Percentiles rank a stretch among this genome's conserved stretches.
Conservation (phyloP, 495 filamentous ascomycete species). For the Penicillium herquei region DNA sequence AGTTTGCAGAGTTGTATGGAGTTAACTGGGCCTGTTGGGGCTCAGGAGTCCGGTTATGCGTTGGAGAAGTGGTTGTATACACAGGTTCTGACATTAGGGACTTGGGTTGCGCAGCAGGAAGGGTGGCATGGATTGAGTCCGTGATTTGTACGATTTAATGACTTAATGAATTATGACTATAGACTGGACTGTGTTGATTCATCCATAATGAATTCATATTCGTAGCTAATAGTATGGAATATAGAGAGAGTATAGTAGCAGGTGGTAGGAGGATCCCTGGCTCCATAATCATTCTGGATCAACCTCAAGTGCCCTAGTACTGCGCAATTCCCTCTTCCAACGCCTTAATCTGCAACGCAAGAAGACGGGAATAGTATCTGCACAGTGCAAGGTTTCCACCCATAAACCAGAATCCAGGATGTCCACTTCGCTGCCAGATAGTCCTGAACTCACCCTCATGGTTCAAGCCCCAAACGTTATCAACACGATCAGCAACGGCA, state of each 20-base stretch:
- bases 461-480: constrained; percentile 76
- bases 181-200: neutral
- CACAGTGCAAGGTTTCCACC: constrained; percentile 76
- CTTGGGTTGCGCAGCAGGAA: constrained; percentile 34
- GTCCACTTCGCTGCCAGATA: constrained; percentile 71
- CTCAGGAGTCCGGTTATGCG: neutral
- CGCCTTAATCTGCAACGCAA: constrained; percentile 78
- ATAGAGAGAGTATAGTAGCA: too few species aligned
- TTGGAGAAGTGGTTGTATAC: constrained; percentile 34
- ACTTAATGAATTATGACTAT: too few species aligned
- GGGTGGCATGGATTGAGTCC: constrained; percentile 23
- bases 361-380: constrained; percentile 65
- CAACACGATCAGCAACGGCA: constrained; percentile 60
- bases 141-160: neutral
- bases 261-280: too few species aligned
- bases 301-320: constrained; percentile 15
- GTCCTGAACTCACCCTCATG: constrained; percentile 70
- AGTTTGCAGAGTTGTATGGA: constrained; percentile 18
- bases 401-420: constrained; percentile 81
- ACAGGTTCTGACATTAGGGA: constrained; percentile 32
- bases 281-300: neutral
- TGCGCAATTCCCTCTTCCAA: constrained; percentile 51
- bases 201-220: neutral
- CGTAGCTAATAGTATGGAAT: neutral
- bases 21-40: constrained; percentile 12